Percentiles rank a stretch among this genome's conserved stretches.
These are phyloP conservation scores for Gracilaria vermiculophylla DNA, from an alignment of 23 red algal species.

Conservation along the genomic window DNA sequence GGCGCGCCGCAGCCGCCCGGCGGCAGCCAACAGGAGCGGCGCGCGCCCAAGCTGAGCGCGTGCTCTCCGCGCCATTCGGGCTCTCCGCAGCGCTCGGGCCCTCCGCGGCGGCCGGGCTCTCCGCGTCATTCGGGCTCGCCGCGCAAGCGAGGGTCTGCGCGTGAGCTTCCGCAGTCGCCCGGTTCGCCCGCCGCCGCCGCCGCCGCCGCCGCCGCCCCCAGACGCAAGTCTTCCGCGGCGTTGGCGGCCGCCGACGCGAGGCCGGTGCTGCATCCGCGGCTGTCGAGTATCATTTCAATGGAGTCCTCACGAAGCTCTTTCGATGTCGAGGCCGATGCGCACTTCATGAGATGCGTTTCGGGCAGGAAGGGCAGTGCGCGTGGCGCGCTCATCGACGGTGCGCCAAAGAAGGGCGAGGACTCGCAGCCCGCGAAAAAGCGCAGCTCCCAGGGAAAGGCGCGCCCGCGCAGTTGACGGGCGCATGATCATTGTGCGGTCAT, in stretches of 20 bases:
- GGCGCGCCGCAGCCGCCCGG: too few species aligned
- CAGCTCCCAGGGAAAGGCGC: background rate
- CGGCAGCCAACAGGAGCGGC: too few species aligned
- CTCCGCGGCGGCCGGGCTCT: background rate
- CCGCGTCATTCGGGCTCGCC: background rate
- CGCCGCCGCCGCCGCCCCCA: background rate
- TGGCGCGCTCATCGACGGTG: background rate
- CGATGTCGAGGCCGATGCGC: background rate
- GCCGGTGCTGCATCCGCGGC: background rate
- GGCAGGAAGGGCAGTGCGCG: background rate
- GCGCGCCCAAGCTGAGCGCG: background rate
- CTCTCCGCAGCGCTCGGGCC: background rate
- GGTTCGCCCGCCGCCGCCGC: background rate
- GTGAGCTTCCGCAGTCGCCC: background rate
- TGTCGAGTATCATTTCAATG: background rate
- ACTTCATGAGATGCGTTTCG: constrained; percentile 5
- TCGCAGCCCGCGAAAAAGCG: background rate
- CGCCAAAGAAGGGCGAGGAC: background rate
- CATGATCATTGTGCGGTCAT: too few species aligned
- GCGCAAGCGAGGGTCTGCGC: background rate
- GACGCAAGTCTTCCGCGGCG: background rate
- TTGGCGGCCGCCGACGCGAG: background rate
- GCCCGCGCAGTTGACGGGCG: too few species aligned
- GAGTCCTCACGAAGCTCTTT: background rate
- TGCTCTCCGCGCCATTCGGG: background rate